A percentile compares a stretch with the other conserved stretches of the same genome.
phyloP scores from a whole-genome alignment of 192 early-diverging fungal species.

The Allomyces macrogynus region DNA sequence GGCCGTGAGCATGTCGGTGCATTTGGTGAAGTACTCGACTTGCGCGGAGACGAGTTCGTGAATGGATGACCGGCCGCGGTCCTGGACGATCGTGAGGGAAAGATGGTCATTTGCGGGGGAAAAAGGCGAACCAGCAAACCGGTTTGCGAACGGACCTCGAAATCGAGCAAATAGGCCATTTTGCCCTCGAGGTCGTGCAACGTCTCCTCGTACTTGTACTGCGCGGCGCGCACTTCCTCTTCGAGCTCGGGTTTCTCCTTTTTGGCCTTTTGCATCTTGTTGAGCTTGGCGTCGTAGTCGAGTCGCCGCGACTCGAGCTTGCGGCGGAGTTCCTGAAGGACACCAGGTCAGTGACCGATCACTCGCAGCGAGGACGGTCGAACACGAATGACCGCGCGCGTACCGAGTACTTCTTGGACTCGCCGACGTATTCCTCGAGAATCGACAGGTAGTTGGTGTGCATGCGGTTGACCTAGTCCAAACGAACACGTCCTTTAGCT shows the following conservation, averaged over 20 bases:
- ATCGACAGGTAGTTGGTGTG: constrained; percentile 19
- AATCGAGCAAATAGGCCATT: constrained; percentile 66
- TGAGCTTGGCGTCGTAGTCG: constrained; percentile 81
- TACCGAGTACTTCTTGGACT: too few species aligned
- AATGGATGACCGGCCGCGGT: too few species aligned
- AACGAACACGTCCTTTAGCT: constrained; percentile 16
- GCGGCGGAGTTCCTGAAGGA: constrained; percentile 40
- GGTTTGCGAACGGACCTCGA: constrained; percentile 36
- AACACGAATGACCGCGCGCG: too few species aligned
- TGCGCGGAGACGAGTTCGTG: too few species aligned
- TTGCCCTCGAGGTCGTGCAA: constrained; percentile 45
- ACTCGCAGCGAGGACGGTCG: not conserved
- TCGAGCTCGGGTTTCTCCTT: constrained; percentile 76
- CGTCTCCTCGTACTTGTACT: constrained; percentile 85
- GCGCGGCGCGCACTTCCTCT: constrained; percentile 71
- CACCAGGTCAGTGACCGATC: not conserved
- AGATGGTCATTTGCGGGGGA: too few species aligned
- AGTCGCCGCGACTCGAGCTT: constrained; percentile 73
- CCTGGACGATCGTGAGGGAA: too few species aligned
- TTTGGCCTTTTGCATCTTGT: constrained; percentile 71
- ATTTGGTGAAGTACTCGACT: too few species aligned
- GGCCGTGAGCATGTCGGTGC: too few species aligned
- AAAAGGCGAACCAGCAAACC: too few species aligned
- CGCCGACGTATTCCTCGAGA: too few species aligned
- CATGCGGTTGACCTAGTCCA: constrained; percentile 22